Conservation (phyloP, 495 filamentous ascomycete species). For the Peziza echinospora region DNA sequence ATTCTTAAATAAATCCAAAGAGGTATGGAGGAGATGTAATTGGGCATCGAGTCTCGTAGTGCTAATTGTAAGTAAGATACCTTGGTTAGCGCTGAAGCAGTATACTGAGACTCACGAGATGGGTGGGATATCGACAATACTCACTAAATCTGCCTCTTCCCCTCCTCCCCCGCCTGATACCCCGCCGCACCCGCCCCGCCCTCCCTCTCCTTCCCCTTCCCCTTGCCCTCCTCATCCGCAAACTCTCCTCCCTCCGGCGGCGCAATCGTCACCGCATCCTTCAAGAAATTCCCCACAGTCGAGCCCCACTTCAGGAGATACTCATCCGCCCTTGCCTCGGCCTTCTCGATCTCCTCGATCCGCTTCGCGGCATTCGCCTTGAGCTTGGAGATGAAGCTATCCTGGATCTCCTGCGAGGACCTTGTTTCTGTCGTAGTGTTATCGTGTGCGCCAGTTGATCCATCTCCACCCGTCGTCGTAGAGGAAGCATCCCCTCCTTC, state of each 20-base stretch:
- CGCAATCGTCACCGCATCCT: conserved; percentile 74
- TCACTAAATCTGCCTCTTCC: conserved; percentile 16
- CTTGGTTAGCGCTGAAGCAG: too few species aligned
- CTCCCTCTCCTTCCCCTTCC: conserved; percentile 13
- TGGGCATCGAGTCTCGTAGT: conserved; percentile 81
- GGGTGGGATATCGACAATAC: neutral
- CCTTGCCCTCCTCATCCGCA: conserved; percentile 14
- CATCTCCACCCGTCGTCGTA: too few species aligned
- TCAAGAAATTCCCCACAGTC: conserved; percentile 75
- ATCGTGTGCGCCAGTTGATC: too few species aligned
- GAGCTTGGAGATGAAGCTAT: conserved; percentile 45
- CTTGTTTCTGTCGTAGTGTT: too few species aligned
- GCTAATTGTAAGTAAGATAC: conserved; percentile 2
- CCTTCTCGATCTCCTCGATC: conserved; percentile 76
- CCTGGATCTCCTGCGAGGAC: conserved; percentile 15
- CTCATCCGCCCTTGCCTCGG: conserved; percentile 94
- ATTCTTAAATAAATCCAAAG: conserved; percentile 59
- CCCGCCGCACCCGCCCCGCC: conserved; percentile 10
- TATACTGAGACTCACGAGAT: neutral
- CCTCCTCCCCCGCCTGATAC: conserved; percentile 10
- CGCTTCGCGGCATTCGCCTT: conserved; percentile 60
- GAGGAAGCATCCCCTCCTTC: too few species aligned
- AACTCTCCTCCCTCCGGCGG: conserved; percentile 31
- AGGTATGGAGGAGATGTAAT: conserved; percentile 81
- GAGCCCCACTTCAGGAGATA: conserved; percentile 81